Evolutionary conservation across 1,139 yeast species (phyloP), one percentile per base, ranked within the genome.

Genomic region (Candida sanyaensis): DNA sequence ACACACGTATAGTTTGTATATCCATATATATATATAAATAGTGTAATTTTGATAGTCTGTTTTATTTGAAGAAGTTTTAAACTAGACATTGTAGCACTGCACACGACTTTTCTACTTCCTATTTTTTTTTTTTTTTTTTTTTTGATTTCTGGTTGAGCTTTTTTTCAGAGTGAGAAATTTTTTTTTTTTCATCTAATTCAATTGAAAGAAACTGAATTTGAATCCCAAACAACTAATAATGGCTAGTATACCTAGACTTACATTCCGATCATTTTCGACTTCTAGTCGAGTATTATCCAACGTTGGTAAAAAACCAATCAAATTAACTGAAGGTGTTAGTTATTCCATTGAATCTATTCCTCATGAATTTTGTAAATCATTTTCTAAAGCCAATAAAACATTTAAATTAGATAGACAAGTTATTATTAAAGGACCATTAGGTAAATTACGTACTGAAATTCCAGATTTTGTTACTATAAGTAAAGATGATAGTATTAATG

Each of bases 371-470:
- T 67, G 74, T 57, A 84, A 78, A 58, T 70, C 79, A 33, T 84
- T 88, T 59, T 79, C 88, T 57, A 86, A 86, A 59, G 96, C 96
- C 27, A 80, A 81, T 56, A 73, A 79, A 42, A 75, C 79, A 5
- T 73, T 86, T 54, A 69, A 69, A 33, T 73, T 91, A 51, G 81
- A 88, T 46, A 80, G 83, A 58, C 74, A 77, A 46, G 78, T 88
- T 37, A 78, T 80, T n/a, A 74, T 93, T 21, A 73, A 71, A 44
- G 99, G 99, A 0, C 98, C 98, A 13, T 81, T 79, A 57, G 98
- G 98, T 8, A 68, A 69, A 11, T 66, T 91, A 37, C 71, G 72
- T 48, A 65, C 88, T 40, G 81, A 81, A 13, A 73, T 91, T 11
- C 96, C 98, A 0, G 83, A 83, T 49, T 92, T 92, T 60, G 79